phyloP scores from a whole-genome alignment of 257 asterid genomes.

The Perilla frutescens region DNA sequence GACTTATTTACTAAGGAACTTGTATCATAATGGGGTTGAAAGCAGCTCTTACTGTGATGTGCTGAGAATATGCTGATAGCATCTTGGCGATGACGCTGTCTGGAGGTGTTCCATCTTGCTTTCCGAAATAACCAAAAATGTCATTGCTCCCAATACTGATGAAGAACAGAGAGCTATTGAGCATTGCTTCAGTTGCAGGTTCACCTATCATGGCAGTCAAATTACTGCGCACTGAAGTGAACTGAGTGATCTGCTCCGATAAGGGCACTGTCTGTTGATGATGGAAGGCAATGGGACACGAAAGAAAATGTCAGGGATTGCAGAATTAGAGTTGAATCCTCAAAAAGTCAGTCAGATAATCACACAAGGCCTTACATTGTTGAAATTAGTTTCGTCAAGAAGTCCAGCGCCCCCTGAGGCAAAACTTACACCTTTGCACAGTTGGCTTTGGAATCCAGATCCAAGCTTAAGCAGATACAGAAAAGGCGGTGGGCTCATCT shows the following conservation, averaged over 20 bases:
- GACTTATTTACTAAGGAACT: neutral
- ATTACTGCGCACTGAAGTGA: conserved; percentile 42
- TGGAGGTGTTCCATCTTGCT: conserved; percentile 25
- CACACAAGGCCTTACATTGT: conserved; percentile 29
- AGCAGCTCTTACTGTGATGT: conserved; percentile 42
- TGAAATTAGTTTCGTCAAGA: conserved; percentile 45
- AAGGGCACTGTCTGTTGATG: conserved; percentile 45
- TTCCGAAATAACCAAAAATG: conserved; percentile 46
- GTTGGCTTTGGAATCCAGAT: conserved; percentile 36
- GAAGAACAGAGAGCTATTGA: conserved; percentile 51
- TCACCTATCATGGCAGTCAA: conserved; percentile 47
- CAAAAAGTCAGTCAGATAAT: neutral
- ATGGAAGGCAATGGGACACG: neutral
- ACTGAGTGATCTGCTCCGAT: conserved; percentile 52
- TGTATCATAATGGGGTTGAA: neutral
- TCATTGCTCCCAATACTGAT: conserved; percentile 68
- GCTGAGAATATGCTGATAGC: conserved; percentile 32
- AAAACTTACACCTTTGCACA: conserved; percentile 55
- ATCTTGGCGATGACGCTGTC: conserved; percentile 39
- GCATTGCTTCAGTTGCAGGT: conserved; percentile 40
- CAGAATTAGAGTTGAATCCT: neutral
- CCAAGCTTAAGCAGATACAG: conserved; percentile 37
- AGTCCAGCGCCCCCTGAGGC: conserved; percentile 73
- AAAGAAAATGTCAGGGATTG: neutral
- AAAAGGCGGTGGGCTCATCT: conserved; percentile 58